phyloP scores from a whole-genome alignment of 441 rosid genomes.

The Eruca vesicaria region DNA sequence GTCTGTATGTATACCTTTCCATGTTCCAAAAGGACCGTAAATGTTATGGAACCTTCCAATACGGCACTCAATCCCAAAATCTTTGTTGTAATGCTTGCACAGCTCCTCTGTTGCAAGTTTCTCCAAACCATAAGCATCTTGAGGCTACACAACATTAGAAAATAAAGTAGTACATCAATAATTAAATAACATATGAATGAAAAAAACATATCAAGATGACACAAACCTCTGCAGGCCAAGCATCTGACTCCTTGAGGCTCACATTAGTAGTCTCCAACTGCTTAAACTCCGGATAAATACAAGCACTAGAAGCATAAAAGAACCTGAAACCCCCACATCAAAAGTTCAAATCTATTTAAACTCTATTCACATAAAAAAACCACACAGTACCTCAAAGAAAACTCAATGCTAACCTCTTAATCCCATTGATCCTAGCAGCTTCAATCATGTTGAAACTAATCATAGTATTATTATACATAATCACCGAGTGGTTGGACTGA shows the following conservation, averaged over 20 bases:
- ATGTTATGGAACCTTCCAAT: conserved; percentile 95
- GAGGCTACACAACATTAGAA: conserved; percentile 58
- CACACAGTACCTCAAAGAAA: background rate
- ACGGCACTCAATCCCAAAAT: conserved; percentile 92
- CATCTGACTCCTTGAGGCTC: conserved; percentile 98
- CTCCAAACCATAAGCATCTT: conserved; percentile 99
- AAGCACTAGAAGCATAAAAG: conserved; percentile 98
- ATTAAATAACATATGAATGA: background rate
- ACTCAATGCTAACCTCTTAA: conserved; percentile 58
- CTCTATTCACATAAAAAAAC: background rate
- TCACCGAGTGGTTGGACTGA: conserved; percentile 97
- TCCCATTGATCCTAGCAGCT: conserved; percentile 89
- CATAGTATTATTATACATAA: conserved; percentile 97
- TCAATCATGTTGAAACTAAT: conserved; percentile 98
- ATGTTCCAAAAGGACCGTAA: conserved; percentile 96
- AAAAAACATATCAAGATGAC: background rate
- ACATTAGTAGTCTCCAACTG: conserved; percentile 89
- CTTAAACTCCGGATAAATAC: conserved; percentile 96
- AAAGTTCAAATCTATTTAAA: conserved; percentile 7
- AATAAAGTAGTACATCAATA: background rate
- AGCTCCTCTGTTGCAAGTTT: conserved; percentile 96
- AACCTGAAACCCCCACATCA: conserved; percentile 47
- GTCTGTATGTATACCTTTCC: conserved; percentile 65
- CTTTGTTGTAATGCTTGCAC: conserved; percentile 97
- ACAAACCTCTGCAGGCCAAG: conserved; percentile 99